Evolutionary conservation across 345 rosid genomes (phyloP).

Genomic region (Eucalyptus sideroxylon): DNA sequence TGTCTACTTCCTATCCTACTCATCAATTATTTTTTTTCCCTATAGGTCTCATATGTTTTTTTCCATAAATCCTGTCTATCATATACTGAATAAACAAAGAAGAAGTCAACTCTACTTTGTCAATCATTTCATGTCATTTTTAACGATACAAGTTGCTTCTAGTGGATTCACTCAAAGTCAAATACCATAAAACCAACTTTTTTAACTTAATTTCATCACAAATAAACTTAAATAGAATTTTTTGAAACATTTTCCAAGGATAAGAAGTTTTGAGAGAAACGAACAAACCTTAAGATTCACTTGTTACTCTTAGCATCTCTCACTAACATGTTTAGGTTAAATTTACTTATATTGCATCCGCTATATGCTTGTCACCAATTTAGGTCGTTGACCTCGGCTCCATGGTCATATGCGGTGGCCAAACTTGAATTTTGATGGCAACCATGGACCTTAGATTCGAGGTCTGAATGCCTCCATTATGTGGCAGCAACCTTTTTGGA

Average conservation of each 20-base stretch:
- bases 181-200: neutral
- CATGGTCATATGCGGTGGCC: neutral
- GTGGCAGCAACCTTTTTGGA: neutral
- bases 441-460: neutral
- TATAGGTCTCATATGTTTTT: too few species aligned
- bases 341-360: neutral
- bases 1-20: too few species aligned
- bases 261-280: neutral
- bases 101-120: neutral
- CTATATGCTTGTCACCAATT: neutral
- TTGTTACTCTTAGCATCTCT: neutral
- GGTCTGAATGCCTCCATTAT: neutral
- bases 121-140: neutral
- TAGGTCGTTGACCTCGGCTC: neutral
- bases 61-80: too few species aligned
- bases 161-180: neutral
- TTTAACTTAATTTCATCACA: neutral
- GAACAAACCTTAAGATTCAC: neutral
- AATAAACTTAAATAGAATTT: neutral
- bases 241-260: neutral
- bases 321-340: neutral
- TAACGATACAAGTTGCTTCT: neutral
- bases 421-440: neutral
- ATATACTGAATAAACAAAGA: neutral
- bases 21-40: too few species aligned